Evolutionary conservation across 2,329 filamentous ascomycete species (phyloP).

Genomic region (Venturia aucupariae): DNA sequence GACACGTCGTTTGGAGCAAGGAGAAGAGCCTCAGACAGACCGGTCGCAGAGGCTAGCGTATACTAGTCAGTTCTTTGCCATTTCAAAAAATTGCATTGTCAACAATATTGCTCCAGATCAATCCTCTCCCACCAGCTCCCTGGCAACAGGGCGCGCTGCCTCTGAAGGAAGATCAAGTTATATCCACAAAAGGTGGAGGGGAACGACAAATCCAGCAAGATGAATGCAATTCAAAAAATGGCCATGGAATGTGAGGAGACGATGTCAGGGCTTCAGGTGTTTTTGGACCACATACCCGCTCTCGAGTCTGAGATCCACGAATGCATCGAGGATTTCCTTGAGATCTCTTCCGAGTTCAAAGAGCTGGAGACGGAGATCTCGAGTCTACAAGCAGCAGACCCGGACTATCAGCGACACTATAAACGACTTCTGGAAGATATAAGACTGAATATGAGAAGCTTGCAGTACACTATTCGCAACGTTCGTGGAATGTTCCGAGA

Average conservation of each 20-base stretch:
- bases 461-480: constrained; percentile 11
- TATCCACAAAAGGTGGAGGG: background rate
- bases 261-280: constrained; percentile 40
- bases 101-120: background rate
- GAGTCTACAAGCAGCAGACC: background rate
- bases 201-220: background rate
- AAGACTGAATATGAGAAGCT: constrained; percentile 13
- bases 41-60: background rate
- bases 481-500: constrained; percentile 32
- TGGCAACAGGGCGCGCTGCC: background rate
- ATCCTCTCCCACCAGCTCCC: background rate
- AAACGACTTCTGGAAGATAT: constrained; percentile 12
- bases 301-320: constrained; percentile 44
- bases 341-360: constrained; percentile 42
- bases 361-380: constrained; percentile 30
- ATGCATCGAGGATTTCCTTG: constrained; percentile 45
- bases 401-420: constrained; percentile 8
- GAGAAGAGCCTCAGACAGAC: constrained; percentile 8
- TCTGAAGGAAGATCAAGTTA: background rate
- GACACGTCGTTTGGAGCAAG: constrained; percentile 3
- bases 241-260: constrained; percentile 41
- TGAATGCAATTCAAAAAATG: constrained; percentile 2
- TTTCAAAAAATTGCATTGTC: background rate
- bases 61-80: constrained; percentile 3
- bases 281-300: constrained; percentile 42